A percentile compares a stretch with the other conserved stretches of the same genome.
These are phyloP conservation scores for Pseudoperonospora humuli DNA, from an alignment of 352 stramenopile species.

Conservation along the genomic window DNA sequence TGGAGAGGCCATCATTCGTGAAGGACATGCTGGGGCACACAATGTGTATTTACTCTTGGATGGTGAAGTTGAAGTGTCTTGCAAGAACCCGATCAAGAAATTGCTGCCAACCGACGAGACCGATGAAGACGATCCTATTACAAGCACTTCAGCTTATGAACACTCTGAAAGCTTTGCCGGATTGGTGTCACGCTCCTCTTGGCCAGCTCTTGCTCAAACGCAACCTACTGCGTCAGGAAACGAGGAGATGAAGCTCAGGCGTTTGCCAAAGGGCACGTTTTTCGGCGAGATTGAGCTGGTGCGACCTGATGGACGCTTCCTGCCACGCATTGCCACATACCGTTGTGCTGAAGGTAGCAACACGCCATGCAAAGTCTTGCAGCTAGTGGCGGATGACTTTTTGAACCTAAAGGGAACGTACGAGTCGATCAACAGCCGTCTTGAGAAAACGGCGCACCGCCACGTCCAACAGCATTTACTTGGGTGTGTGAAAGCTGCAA, in stretches of 20 bases:
- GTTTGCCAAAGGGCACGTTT: conserved; percentile 61
- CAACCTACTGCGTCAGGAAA: conserved; percentile 7
- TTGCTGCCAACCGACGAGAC: conserved; percentile 3
- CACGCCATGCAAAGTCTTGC: conserved; percentile 62
- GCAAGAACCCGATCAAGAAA: conserved; percentile 63
- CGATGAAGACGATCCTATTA: conserved; percentile 11
- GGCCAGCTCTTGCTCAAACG: conserved; percentile 19
- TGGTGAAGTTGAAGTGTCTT: conserved; percentile 71
- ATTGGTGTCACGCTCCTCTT: conserved; percentile 19
- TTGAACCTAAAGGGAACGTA: conserved; percentile 72
- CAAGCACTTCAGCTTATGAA: conserved; percentile 17
- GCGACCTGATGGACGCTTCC: conserved; percentile 51
- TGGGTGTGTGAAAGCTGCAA: conserved; percentile 67
- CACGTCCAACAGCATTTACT: conserved; percentile 69
- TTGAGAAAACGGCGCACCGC: conserved; percentile 47
- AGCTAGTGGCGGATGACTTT: conserved; percentile 74
- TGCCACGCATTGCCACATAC: conserved; percentile 70
- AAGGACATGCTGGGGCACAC: conserved; percentile 57
- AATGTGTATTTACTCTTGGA: conserved; percentile 75
- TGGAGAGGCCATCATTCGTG: conserved; percentile 65
- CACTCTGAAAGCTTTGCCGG: conserved; percentile 28
- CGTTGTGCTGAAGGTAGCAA: conserved; percentile 35
- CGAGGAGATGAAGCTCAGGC: conserved; percentile 54
- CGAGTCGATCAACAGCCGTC: conserved; percentile 55
- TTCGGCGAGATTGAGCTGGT: conserved; percentile 78